phyloP scores from a whole-genome alignment of 208 protist species.

The Leishmania arabica region DNA sequence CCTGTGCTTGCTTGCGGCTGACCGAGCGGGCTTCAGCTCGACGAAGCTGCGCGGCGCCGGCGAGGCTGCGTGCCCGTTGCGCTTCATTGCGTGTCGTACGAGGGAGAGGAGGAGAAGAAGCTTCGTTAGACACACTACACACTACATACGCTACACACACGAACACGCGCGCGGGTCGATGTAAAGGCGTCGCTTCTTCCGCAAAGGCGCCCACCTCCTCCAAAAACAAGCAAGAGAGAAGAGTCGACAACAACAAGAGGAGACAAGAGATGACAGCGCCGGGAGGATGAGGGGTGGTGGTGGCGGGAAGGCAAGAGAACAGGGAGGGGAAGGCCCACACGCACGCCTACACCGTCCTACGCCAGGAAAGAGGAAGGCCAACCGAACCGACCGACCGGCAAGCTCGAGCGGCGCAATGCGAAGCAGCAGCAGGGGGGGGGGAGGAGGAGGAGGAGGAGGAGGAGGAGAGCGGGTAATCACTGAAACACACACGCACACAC shows the following conservation, averaged over 20 bases:
- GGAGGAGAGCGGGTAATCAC: too few species aligned
- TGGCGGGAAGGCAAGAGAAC: background rate
- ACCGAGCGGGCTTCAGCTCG: conserved; percentile 14
- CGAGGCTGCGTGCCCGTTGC: conserved; percentile 4
- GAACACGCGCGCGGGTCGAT: background rate
- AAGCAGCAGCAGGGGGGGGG: background rate
- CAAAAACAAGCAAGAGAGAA: background rate
- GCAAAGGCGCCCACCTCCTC: too few species aligned
- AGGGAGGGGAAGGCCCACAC: background rate
- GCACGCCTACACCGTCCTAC: background rate
- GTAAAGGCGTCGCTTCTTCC: too few species aligned
- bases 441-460: too few species aligned
- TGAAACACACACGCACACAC: too few species aligned
- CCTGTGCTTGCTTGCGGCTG: background rate
- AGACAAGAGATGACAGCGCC: too few species aligned
- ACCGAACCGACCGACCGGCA: too few species aligned
- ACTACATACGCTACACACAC: background rate
- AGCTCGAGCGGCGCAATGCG: background rate
- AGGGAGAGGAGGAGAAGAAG: background rate
- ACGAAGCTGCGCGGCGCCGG: conserved; percentile 20
- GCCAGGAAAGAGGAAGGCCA: too few species aligned
- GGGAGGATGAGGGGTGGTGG: too few species aligned
- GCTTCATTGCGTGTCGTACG: conserved; percentile 14
- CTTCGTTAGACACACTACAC: background rate
- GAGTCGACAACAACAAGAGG: too few species aligned